A percentile compares a stretch with the other conserved stretches of the same genome.
phyloP scores from a whole-genome alignment of 1,284 basidiomycete species.

The Ustilago sp. region DNA sequence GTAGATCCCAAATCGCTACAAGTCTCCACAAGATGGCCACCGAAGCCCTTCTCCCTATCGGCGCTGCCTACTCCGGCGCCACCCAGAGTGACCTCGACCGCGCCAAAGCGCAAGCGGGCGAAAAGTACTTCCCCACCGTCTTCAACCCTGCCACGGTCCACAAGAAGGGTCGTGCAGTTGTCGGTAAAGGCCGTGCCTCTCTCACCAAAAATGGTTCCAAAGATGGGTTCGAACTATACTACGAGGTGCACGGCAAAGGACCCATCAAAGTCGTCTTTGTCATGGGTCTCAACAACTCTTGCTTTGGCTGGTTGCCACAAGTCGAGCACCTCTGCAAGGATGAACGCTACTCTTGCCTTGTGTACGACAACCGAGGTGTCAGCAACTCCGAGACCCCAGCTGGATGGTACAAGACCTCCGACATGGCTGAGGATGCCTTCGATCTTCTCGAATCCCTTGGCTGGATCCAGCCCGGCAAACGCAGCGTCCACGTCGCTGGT shows the following conservation, averaged over 20 bases:
- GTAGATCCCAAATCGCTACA: background rate
- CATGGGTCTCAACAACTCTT: constrained; percentile 70
- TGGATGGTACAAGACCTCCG: constrained; percentile 73
- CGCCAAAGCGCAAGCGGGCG: constrained; percentile 36
- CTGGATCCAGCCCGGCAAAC: constrained; percentile 74
- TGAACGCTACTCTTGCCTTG: constrained; percentile 75
- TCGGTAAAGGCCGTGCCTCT: constrained; percentile 20
- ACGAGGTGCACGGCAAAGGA: constrained; percentile 68
- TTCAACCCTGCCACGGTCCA: constrained; percentile 61
- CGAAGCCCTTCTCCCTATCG: constrained; percentile 51
- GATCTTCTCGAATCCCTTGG: constrained; percentile 77
- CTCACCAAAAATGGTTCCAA: constrained; percentile 15
- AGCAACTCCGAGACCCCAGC: constrained; percentile 79
- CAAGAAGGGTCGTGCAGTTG: constrained; percentile 45
- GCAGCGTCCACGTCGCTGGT: constrained; percentile 80
- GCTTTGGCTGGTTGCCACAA: constrained; percentile 70
- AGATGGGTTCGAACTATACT: constrained; percentile 63
- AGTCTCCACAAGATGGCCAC: constrained; percentile 32
- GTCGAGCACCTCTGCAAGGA: constrained; percentile 66
- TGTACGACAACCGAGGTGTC: constrained; percentile 89
- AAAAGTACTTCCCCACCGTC: constrained; percentile 56
- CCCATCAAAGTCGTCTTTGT: constrained; percentile 58
- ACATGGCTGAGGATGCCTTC: constrained; percentile 82
- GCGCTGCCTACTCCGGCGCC: constrained; percentile 63
- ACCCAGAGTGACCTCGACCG: constrained; percentile 45